Percentiles rank a stretch among this genome's conserved stretches.
Evolutionary conservation across 208 protist genomes (phyloP).

Genomic region (Trypanosoma melophagium): DNA sequence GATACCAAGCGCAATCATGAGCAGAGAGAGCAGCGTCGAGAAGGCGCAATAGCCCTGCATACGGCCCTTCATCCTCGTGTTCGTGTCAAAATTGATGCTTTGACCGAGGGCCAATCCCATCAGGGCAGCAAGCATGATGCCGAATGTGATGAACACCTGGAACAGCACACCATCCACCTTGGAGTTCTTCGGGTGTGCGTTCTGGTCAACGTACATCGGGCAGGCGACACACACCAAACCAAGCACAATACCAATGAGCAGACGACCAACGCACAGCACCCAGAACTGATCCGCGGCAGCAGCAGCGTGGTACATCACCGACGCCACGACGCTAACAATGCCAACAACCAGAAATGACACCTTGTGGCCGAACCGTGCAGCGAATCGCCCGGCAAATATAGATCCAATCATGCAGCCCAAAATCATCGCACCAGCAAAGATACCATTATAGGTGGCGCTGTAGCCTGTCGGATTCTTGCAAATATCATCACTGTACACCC

Average conservation of each 20-base stretch:
- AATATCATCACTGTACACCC: conserved; percentile 43
- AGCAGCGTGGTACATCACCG: conserved; percentile 67
- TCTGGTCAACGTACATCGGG: conserved; percentile 78
- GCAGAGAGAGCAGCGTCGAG: conserved; percentile 52
- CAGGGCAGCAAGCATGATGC: conserved; percentile 70
- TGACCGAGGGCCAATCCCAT: conserved; percentile 64
- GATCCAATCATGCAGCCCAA: conserved; percentile 74
- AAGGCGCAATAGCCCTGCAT: conserved; percentile 71
- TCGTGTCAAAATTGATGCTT: conserved; percentile 38
- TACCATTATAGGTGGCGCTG: too few relatives aligned
- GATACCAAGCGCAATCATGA: conserved; percentile 53
- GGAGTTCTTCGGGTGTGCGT: conserved; percentile 55
- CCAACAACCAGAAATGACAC: conserved; percentile 63
- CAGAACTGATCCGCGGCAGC: conserved; percentile 57
- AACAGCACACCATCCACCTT: conserved; percentile 69
- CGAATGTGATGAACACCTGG: conserved; percentile 82
- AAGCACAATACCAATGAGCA: conserved; percentile 72
- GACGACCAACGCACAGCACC: conserved; percentile 62
- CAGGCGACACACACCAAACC: conserved; percentile 60
- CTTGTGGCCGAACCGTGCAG: conserved; percentile 47
- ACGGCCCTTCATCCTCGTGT: conserved; percentile 51
- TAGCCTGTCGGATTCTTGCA: conserved; percentile 26
- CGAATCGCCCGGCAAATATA: conserved; percentile 55
- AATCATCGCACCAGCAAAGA: too few relatives aligned
- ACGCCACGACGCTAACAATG: conserved; percentile 48